Percentiles rank a stretch among this genome's conserved stretches.
Conservation (phyloP, 2,329 filamentous ascomycete genomes). For the Arthrobotrys sphaeroides region DNA sequence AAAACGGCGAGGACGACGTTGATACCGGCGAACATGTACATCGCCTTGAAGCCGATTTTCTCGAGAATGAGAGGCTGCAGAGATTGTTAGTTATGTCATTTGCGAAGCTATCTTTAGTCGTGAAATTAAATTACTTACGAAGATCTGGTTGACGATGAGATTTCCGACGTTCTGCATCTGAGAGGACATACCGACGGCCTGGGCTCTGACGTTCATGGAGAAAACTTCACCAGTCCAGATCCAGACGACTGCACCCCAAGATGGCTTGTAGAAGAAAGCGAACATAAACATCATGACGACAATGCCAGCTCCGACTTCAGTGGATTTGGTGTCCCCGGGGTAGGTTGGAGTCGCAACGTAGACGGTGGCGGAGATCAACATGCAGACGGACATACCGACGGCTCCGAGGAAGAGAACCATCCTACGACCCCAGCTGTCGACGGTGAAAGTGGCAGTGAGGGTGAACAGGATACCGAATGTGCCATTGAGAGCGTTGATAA, state of each 20-base stretch:
- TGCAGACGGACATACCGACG: conserved; percentile 74
- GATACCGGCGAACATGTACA: conserved; percentile 51
- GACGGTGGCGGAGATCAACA: conserved; percentile 72
- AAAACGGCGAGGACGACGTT: conserved; percentile 36
- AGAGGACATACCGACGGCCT: conserved; percentile 50
- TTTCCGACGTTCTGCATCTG: conserved; percentile 52
- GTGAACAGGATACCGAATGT: conserved; percentile 78
- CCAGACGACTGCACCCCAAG: conserved; percentile 70
- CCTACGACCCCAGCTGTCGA: conserved; percentile 75
- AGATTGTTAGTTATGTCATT: background rate
- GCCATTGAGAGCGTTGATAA: conserved; percentile 79
- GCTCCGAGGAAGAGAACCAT: conserved; percentile 75
- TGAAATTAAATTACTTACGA: conserved; percentile 25
- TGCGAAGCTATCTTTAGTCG: background rate
- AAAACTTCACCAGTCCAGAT: conserved; percentile 62
- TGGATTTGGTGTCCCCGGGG: conserved; percentile 66
- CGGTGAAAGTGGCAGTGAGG: conserved; percentile 76
- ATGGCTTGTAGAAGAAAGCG: conserved; percentile 74
- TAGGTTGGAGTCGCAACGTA: conserved; percentile 69
- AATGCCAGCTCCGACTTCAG: conserved; percentile 73
- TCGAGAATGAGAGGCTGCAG: conserved; percentile 32
- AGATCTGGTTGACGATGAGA: conserved; percentile 51
- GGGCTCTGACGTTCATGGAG: conserved; percentile 53
- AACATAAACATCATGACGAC: conserved; percentile 75
- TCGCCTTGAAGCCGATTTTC: conserved; percentile 43